Evolutionary conservation across 2,329 filamentous ascomycete genomes (phyloP), one percentile per base, ranked within the genome.

Genomic region (Knoxdaviesia capensis): DNA sequence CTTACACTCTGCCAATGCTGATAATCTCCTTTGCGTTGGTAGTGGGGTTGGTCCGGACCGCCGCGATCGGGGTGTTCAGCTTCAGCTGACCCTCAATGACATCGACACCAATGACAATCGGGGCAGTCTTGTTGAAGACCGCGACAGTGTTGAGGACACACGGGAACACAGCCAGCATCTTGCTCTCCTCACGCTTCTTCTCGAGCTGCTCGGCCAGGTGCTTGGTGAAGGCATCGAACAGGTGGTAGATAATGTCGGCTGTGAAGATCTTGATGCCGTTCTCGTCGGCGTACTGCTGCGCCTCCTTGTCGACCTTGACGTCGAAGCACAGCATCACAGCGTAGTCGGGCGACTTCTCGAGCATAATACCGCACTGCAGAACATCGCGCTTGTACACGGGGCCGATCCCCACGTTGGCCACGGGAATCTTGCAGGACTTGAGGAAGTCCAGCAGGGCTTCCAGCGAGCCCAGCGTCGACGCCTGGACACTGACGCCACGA

Each of bases 241-340:
- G 68, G 60, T 98, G 90, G 62, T 98, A 98, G 55, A 98, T 98
- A 53, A 98, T 98, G 60, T 98, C 88, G 3, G 92, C 90, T 3
- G 85, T 93, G 66, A 98, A 98, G 53, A 98, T 83, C 68, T 93
- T 96, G 64, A 98, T 83, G 41, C 86, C 86, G 47, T 93, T 77
- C 44, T 96, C 86, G 11, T 94, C 85, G 7, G 90, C 90, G 53
- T 96, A 93, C 7, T 74, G 70, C 49, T 80, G 77, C 1, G 90
- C 90, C 56, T 98, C 90, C 61, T 94, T 96, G 64, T 98, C 90
- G 10, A 98, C 84, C 66, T 94, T 96, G 63, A 98, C 90, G 59
- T 98, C 92, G 70, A 98, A 98, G 60, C 90, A 96, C 41, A 98
- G 77, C 90, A 98, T 98, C 57, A 96, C 84, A n/a, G 90, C 90